Percentiles rank a stretch among this genome's conserved stretches.
phyloP scores from a whole-genome alignment of 2,329 filamentous ascomycete genomes.

The Cryphonectria nitschkei region DNA sequence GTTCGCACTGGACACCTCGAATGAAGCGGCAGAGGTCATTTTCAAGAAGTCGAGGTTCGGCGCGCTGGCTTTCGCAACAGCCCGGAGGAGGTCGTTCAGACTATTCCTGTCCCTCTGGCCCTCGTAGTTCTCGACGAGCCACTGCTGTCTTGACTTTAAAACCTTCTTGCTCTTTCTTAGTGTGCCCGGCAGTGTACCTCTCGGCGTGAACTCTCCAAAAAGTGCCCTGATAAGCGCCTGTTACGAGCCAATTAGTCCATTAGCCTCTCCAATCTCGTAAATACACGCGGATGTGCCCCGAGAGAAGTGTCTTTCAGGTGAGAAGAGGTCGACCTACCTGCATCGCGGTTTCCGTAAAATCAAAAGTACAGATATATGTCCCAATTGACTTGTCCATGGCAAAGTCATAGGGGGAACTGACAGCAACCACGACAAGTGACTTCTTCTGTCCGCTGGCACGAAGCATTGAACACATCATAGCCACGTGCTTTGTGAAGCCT shows the following conservation, averaged over 20 bases:
- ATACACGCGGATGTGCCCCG: not conserved
- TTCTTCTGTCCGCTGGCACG: constrained; percentile 80
- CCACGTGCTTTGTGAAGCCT: constrained; percentile 93
- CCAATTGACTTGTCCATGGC: constrained; percentile 88
- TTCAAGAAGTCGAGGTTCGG: constrained; percentile 72
- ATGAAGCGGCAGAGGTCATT: constrained; percentile 72
- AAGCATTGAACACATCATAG: constrained; percentile 91
- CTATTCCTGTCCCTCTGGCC: constrained; percentile 74
- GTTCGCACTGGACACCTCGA: constrained; percentile 71
- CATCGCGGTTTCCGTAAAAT: constrained; percentile 92
- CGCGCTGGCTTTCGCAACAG: constrained; percentile 68
- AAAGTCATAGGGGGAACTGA: constrained; percentile 96
- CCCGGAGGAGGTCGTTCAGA: constrained; percentile 74
- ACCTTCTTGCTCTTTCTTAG: constrained; percentile 86
- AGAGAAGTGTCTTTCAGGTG: not conserved
- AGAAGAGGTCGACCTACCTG: constrained; percentile 42
- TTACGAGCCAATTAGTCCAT: not conserved
- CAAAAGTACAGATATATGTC: constrained; percentile 93
- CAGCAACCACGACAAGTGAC: constrained; percentile 85
- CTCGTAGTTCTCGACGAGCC: constrained; percentile 90
- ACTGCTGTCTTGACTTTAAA: constrained; percentile 87
- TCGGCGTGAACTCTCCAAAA: constrained; percentile 72
- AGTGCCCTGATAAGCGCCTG: constrained; percentile 76
- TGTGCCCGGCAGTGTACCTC: constrained; percentile 69
- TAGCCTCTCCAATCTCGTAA: too few species aligned